Evolutionary conservation across 2,329 filamentous ascomycete species (phyloP), one percentile per base, ranked within the genome.

Genomic region (Amesomyces nigricolor): DNA sequence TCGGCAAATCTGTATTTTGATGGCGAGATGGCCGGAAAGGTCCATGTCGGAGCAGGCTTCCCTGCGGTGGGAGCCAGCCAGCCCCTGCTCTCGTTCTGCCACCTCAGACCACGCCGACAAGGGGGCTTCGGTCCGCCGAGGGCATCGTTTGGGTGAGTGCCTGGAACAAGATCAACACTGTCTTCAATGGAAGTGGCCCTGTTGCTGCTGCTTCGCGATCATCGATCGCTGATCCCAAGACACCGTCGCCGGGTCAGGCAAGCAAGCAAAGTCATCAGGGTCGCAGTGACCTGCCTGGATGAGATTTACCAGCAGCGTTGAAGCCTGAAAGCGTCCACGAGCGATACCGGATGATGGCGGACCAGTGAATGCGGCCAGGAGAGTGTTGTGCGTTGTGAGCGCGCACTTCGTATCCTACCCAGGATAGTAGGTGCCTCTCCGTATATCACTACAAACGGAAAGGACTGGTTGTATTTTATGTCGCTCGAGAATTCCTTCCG

Each of bases 301-400:
- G 22, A 26, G 22, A 26, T 26, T 26, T 26, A 26, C 22, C 6
- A 4, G 22, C 22, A 26, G 22, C 22, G 22, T 26, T 26, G 22
- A 26, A 26, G 22, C 22, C 11, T 13, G 32, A 35, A 35, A 35
- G 32, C 9, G 32, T 35, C 42, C 38, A 37, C 22, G 50, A 53
- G 53, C 58, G 54, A 58, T 59, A 57, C 57, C 58, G 57, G 60
- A 56, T 50, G 47, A 26, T 22, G 16, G 48, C 51, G 38, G 30
- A 30, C 46, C 35, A 55, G 46, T 40, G 19, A 44, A 14, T 43
- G n/a, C 40, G 38, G 22, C 22, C 26, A n/a, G 42, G 17, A 50
- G 49, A 39, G 26, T 35, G 42, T 19, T 38, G 48, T 26, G 39
- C 16, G 38, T 32, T 44, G 48, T 30, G 46, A 44, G 39, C 38